These are phyloP conservation scores for Stevia rebaudiana DNA, from an alignment of 140 eudicot genomes.

Conservation along the genomic window DNA sequence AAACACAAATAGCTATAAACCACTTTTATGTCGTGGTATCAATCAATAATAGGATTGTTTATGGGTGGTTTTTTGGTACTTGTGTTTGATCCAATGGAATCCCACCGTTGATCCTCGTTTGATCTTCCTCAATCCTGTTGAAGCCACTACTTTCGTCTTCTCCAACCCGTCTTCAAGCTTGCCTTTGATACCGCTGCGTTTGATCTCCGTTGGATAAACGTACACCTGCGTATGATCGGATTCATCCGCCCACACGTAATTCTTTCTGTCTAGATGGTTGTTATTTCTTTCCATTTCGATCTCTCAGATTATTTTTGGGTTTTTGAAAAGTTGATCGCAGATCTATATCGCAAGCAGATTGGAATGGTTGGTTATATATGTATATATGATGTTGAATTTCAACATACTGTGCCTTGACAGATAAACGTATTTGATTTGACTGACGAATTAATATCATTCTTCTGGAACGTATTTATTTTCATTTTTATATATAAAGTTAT, in stretches of 20 bases:
- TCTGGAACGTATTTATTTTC: too few species aligned
- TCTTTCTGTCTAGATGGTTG: constrained; percentile 8
- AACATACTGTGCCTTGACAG: too few species aligned
- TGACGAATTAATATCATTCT: too few species aligned
- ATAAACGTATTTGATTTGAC: too few species aligned
- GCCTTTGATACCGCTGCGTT: too few species aligned
- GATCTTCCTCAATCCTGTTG: constrained; percentile 47
- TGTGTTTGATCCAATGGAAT: constrained; percentile 49
- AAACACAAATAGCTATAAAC: not conserved
- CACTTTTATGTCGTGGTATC: not conserved
- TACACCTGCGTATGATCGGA: constrained; percentile 24
- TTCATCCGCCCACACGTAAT: constrained; percentile 41
- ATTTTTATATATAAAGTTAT: too few species aligned
- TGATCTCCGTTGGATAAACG: constrained; percentile 15
- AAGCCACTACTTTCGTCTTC: constrained; percentile 50
- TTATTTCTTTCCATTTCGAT: constrained; percentile 22
- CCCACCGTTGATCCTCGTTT: constrained; percentile 45
- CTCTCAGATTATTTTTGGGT: too few species aligned
- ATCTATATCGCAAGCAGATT: not conserved
- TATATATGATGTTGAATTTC: not conserved
- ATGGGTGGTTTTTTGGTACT: constrained; percentile 48
- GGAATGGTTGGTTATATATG: not conserved
- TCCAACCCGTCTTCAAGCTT: constrained; percentile 45
- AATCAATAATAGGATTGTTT: constrained; percentile 1
- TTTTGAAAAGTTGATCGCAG: not conserved